These are phyloP conservation scores for Eucalyptus cladocalyx DNA, from an alignment of 345 rosid genomes.

Conservation along the genomic window DNA sequence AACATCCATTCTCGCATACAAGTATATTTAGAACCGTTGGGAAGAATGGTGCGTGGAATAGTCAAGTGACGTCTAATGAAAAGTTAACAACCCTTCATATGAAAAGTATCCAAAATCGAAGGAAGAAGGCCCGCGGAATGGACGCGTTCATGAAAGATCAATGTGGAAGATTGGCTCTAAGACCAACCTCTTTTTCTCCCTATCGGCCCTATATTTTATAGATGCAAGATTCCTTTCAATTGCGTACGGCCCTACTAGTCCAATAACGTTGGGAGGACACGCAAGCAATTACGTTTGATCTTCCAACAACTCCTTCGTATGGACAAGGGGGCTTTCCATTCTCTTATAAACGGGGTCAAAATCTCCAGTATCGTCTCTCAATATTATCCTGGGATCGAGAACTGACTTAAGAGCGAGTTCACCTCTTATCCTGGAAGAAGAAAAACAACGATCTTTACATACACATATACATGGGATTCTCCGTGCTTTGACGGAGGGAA, in stretches of 20 bases:
- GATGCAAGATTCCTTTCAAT: not conserved
- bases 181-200: not conserved
- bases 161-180: not conserved
- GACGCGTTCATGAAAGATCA: not conserved
- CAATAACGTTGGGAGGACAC: not conserved
- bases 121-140: not conserved
- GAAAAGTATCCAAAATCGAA: not conserved
- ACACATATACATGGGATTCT: not conserved
- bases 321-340: too few species aligned
- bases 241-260: not conserved
- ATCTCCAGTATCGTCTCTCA: not conserved
- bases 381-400: not conserved
- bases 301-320: not conserved
- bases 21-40: not conserved
- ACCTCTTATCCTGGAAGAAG: not conserved
- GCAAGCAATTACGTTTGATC: not conserved
- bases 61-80: not conserved
- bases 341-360: not conserved
- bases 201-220: not conserved
- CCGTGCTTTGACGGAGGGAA: slow-evolving; percentile 20
- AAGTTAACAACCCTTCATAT: not conserved
- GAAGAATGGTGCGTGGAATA: not conserved
- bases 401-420: not conserved
- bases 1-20: not conserved
- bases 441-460: not conserved